Evolutionary conservation across 140 eudicot species (phyloP).

Genomic region (Ambrosia hybrid): DNA sequence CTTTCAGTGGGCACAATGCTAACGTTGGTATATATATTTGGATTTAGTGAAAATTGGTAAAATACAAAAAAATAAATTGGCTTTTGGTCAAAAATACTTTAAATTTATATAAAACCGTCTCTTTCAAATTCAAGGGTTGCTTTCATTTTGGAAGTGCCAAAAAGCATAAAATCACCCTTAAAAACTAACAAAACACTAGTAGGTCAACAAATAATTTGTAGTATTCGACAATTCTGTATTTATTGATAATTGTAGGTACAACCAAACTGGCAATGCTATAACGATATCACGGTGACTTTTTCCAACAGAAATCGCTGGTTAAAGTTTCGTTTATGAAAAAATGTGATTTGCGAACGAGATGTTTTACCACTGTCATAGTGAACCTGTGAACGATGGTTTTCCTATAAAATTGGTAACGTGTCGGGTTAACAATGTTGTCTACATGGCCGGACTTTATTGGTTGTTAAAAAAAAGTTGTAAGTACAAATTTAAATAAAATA

Average conservation of each 20-base stretch:
- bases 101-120: constrained; percentile 21
- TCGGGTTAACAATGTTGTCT: no score
- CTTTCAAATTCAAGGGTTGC: constrained; percentile 28
- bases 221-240: background rate
- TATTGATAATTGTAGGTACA: constrained; percentile 7
- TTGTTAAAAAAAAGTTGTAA: no score
- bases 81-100: constrained; percentile 18
- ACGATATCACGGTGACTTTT: no score
- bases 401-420: no score
- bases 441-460: no score
- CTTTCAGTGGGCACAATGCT: constrained; percentile 15
- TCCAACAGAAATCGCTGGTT: no score
- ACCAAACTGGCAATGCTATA: no score
- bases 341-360: no score
- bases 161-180: constrained; percentile 20
- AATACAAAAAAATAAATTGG: constrained; percentile 16
- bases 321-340: no score
- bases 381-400: no score
- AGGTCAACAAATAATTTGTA: constrained; percentile 23
- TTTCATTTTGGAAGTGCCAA: constrained; percentile 25
- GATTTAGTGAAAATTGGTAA: background rate
- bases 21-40: constrained; percentile 15
- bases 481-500: no score
- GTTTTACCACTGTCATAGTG: no score
- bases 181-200: constrained; percentile 10